Base-by-base conservation (phyloP, 257 asterid genomes). In the Fraxinus cuspidata region DNA sequence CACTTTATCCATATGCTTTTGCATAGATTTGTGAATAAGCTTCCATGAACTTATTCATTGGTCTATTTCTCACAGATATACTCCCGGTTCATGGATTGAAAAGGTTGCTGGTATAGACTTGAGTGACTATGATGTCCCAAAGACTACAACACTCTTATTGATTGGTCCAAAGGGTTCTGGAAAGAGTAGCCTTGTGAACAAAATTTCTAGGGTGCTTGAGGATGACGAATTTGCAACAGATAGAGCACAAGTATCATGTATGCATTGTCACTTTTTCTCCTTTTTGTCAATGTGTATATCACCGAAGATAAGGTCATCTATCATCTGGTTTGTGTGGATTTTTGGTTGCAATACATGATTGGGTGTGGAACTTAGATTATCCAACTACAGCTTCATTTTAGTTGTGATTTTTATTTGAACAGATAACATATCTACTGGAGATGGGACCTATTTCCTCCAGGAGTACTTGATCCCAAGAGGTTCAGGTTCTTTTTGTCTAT, bases 111-210 rank as follows among this genome's bases (percentile, higher is more conserved):
- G 84, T 63, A 69, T 63, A 73, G 71, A 68, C 69, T 58, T 51
- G 74, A 77, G 72, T 29, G 81, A 81, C 78, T 84, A 32, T 71
- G 58, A 71, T 82, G 81, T 85, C 64, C 96, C 94, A 16, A 72
- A 82, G 70, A 86, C 70, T 49, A 88, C 87, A n/a, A 71, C 95
- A 25, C 83, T 92, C 70, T 77, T 94, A 60, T 86, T 92, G 78
- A 75, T 90, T 38, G 98, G 98, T 75, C 97, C 92, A 29, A 84
- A 77, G 78, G 94, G 92, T 79, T 91, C 97, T 29, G 97, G 98
- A 29, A 94, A 94, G 86, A 94, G 97, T 85, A 90, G 90, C 74
- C 96, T 92, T n/a, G 81, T 94, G 28, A 94, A 92, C 90, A 92
- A 84, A 73, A 86, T 92, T 25, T 94, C 94, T 32, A 77, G 74